These are phyloP conservation scores for Phialophora chinensis DNA, from an alignment of 2,329 filamentous ascomycete species.

Conservation along the genomic window DNA sequence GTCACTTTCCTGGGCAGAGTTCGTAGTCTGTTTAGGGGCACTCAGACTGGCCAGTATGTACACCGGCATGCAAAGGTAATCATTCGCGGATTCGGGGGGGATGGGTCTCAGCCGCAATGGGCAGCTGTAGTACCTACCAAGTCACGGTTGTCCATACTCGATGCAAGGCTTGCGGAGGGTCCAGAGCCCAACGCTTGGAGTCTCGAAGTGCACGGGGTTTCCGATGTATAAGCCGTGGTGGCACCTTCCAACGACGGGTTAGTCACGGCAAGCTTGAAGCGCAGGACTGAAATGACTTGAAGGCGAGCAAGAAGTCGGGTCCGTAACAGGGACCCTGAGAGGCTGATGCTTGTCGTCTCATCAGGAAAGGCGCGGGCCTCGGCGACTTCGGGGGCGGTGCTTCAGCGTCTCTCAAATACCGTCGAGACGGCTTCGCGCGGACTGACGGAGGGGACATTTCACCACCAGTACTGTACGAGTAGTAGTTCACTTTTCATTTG, in stretches of 20 bases:
- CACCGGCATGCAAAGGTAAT: constrained; percentile 2
- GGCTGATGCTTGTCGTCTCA: constrained; percentile 10
- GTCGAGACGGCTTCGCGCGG: neutral
- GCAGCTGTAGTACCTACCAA: constrained; percentile 8
- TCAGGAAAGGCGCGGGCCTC: constrained; percentile 7
- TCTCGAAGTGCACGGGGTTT: neutral
- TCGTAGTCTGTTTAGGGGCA: constrained; percentile 2
- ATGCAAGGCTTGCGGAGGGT: neutral
- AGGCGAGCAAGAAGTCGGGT: no score
- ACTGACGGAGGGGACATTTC: neutral
- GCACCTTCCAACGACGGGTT: neutral
- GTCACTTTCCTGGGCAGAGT: constrained; percentile 4
- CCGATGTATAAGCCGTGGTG: constrained; percentile 1
- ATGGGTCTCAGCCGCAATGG: constrained; percentile 9
- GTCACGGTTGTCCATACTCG: neutral
- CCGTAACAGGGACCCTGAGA: neutral
- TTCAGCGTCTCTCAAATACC: neutral
- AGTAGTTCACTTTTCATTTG: neutral
- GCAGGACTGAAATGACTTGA: neutral
- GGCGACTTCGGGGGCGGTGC: neutral
- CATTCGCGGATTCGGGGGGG: constrained; percentile 10
- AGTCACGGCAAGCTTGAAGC: neutral
- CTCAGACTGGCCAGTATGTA: constrained; percentile 2
- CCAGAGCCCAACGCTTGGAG: neutral
- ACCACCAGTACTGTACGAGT: neutral